These are phyloP conservation scores for Rossbeevera mucosa DNA, from an alignment of 768 basidiomycete genomes.

Conservation along the genomic window DNA sequence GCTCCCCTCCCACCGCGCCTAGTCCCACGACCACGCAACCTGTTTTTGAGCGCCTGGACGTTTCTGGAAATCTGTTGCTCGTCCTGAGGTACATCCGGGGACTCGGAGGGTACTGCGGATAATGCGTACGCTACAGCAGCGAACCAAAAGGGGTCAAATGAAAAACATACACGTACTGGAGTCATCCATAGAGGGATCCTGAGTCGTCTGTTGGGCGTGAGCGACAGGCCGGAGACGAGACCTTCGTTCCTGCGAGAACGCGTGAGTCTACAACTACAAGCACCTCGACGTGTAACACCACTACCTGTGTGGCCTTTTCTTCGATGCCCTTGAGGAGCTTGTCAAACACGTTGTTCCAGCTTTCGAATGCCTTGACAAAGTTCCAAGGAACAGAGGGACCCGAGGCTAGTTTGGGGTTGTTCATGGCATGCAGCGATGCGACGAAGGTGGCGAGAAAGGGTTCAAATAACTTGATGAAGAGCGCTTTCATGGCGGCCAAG, in stretches of 20 bases:
- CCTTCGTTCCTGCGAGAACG: constrained; percentile 58
- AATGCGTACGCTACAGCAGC: background rate
- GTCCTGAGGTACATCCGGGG: constrained; percentile 54
- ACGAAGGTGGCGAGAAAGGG: constrained; percentile 82
- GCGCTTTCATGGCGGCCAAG: constrained; percentile 67
- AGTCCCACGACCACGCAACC: constrained; percentile 72
- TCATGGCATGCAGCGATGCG: constrained; percentile 69
- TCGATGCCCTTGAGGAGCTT: constrained; percentile 70
- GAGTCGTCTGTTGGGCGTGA: constrained; percentile 34
- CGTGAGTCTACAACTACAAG: constrained; percentile 1
- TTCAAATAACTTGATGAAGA: constrained; percentile 85
- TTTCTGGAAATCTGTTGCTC: constrained; percentile 91
- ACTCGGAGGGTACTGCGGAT: constrained; percentile 42
- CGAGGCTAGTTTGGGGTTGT: constrained; percentile 35
- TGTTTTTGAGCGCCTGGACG: constrained; percentile 83
- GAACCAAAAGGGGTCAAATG: background rate
- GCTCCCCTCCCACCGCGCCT: constrained; percentile 48
- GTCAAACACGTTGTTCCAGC: constrained; percentile 81
- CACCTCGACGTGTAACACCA: background rate
- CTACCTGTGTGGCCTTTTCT: constrained; percentile 66
- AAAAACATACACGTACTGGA: constrained; percentile 47
- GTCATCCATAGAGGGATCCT: constrained; percentile 53
- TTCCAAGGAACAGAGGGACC: constrained; percentile 51
- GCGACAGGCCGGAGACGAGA: constrained; percentile 47
- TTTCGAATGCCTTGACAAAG: constrained; percentile 64